Evolutionary conservation across 305 asterid genomes (phyloP), one percentile per base, ranked within the genome.

Genomic region (Plantago coronopus): DNA sequence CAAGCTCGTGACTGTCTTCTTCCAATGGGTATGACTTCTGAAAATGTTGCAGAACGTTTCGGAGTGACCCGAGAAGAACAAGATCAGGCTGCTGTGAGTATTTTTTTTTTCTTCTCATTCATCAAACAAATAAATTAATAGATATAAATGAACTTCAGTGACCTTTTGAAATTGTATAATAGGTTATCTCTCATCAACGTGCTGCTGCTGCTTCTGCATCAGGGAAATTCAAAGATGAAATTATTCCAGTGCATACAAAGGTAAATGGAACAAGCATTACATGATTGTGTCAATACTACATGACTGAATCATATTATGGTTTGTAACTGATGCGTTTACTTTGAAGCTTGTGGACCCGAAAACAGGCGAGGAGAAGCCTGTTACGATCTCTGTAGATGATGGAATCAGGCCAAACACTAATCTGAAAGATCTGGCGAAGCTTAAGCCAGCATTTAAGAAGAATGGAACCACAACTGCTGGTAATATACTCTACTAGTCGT

Each of bases 11-110:
- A 88, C 49, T 91, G 98, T 75, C 91, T 91, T 66, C 88, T 91
- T 62, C 98, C 96, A 3, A 84, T 91, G 96, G 98, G 98, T n/a
- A 63, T 74, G 40, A 88, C 98, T 68, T 88, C 98, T 57, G 98
- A 91, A 78, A 91, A 86, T 47, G 96, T 91, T 48, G 94, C 95
- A 17, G 81, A 82, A 73, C 85, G 88, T 57, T 86, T 25, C 72
- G 95, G 96, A 46, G 87, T 91, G 64, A 88, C 95, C 1, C 78
- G 98, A 42, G 80, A 79, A 81, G 96, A 91, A 71, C 98, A 91
- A 74, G 98, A 91, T 76, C 91, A 75, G 55, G 94, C 95, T 75
- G 94, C 96, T 49, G 98, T 91, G 72, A 79, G 88, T 79, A 56
- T 47, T 57, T 40, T 63, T 57, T 40, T 63, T 11, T 20, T 43